Percentiles rank a stretch among this genome's conserved stretches.
Evolutionary conservation across 1,284 basidiomycete genomes (phyloP).

Genomic region (Heliocybe sulcata): DNA sequence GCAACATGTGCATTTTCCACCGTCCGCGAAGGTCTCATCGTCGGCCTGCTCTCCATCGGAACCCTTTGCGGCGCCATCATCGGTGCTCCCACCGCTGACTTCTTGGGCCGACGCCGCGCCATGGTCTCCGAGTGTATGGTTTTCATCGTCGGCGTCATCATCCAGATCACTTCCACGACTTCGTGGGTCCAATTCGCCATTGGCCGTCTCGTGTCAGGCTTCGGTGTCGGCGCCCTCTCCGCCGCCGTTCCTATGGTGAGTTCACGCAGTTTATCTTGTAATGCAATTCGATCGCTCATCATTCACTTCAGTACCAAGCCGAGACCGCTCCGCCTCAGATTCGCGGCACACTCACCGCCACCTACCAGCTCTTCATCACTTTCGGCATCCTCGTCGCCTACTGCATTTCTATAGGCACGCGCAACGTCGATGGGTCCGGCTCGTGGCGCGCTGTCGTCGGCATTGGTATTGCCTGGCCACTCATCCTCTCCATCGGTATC

Average conservation of each 20-base stretch:
- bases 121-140: slow-evolving; percentile 65
- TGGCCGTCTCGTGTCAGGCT: slow-evolving; percentile 61
- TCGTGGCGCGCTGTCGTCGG: slow-evolving; percentile 69
- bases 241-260: slow-evolving; percentile 64
- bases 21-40: slow-evolving; percentile 58
- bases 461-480: slow-evolving; percentile 64
- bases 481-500: slow-evolving; percentile 62
- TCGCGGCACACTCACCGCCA: slow-evolving; percentile 65
- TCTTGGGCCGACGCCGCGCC: slow-evolving; percentile 61
- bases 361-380: slow-evolving; percentile 73
- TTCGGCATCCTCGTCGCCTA: slow-evolving; percentile 74
- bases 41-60: slow-evolving; percentile 61
- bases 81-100: slow-evolving; percentile 60
- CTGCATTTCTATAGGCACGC: slow-evolving; percentile 53
- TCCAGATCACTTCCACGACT: slow-evolving; percentile 43
- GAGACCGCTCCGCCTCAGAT: slow-evolving; percentile 75
- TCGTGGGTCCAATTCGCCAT: slow-evolving; percentile 63
- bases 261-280: too few species aligned
- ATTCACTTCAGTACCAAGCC: slow-evolving; percentile 43
- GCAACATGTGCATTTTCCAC: slow-evolving; percentile 42
- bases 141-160: slow-evolving; percentile 65
- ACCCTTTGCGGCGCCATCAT: slow-evolving; percentile 53
- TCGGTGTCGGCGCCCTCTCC: slow-evolving; percentile 66
- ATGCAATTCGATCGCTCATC: too few species aligned
- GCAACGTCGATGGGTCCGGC: slow-evolving; percentile 35